Percentiles rank a stretch among this genome's conserved stretches.
phyloP scores from a whole-genome alignment of 805 yeast genomes.

The Metschnikowia rubicola region DNA sequence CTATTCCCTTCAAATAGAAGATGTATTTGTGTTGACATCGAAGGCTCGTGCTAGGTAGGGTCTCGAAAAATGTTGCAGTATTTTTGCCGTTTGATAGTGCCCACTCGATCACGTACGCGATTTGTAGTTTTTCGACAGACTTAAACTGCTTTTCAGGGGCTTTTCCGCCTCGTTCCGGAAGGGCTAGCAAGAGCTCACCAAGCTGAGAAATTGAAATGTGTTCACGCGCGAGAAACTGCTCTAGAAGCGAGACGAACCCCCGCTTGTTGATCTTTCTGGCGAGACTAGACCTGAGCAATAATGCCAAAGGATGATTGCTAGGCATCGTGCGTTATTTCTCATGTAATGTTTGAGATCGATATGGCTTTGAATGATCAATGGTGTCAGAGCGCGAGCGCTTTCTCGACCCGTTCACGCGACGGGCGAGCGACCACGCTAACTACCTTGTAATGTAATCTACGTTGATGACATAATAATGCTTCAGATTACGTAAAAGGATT shows the following conservation, averaged over 20 bases:
- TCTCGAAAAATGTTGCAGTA: slow-evolving; percentile 23
- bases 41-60: slow-evolving; percentile 14
- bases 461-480: no score
- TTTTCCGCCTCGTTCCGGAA: slow-evolving; percentile 1
- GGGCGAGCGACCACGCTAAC: no score
- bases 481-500: no score
- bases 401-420: no score
- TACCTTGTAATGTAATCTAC: no score
- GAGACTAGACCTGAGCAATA: slow-evolving; percentile 22
- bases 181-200: slow-evolving; percentile 22
- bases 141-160: background rate
- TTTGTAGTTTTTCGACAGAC: slow-evolving; percentile 6
- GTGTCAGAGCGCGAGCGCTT: no score
- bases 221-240: slow-evolving; percentile 24
- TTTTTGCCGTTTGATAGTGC: slow-evolving; percentile 19
- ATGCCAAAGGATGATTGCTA: slow-evolving; percentile 5
- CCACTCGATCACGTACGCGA: slow-evolving; percentile 18
- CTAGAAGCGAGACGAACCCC: slow-evolving; percentile 26
- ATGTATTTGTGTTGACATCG: slow-evolving; percentile 16
- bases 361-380: no score
- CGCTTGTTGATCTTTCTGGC: slow-evolving; percentile 20
- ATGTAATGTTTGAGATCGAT: background rate
- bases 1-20: slow-evolving; percentile 8
- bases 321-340: slow-evolving; percentile 2
- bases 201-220: slow-evolving; percentile 25